These are phyloP conservation scores for Nymphaea colorata DNA, from an alignment of 164 flowering plant genomes.

Conservation along the genomic window DNA sequence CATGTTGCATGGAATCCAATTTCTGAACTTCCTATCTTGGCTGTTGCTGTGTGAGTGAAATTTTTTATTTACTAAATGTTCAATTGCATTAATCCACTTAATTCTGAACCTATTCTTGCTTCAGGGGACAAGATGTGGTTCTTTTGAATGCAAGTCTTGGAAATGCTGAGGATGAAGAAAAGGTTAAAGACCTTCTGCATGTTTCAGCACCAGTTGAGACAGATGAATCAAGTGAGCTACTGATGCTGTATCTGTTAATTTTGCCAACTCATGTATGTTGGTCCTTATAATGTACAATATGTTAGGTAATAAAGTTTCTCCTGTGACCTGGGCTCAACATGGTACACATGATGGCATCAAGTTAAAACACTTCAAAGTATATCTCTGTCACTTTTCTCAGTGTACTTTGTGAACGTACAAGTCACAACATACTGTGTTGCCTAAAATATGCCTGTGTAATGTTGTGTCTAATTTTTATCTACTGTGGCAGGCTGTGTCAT, in stretches of 20 bases:
- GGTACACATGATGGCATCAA: constrained; percentile 59
- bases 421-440: no score
- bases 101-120: constrained; percentile 6
- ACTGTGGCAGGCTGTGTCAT: constrained; percentile 51
- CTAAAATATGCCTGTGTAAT: no score
- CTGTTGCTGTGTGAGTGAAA: constrained; percentile 51
- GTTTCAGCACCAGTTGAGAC: constrained; percentile 20
- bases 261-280: neutral
- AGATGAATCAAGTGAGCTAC: constrained; percentile 51
- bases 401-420: no score
- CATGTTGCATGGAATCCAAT: constrained; percentile 91
- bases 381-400: neutral
- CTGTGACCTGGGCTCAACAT: constrained; percentile 63
- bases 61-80: neutral
- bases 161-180: constrained; percentile 53
- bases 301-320: constrained; percentile 26
- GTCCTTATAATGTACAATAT: neutral
- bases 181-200: constrained; percentile 47
- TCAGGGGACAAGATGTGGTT: constrained; percentile 71
- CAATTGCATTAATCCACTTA: neutral
- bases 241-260: constrained; percentile 1
- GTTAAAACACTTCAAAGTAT: constrained; percentile 77
- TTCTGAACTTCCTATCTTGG: constrained; percentile 60
- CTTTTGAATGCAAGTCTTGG: constrained; percentile 70
- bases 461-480: constrained; percentile 1